Conservation (phyloP, 257 asterid genomes). For the Avicennia marina region DNA sequence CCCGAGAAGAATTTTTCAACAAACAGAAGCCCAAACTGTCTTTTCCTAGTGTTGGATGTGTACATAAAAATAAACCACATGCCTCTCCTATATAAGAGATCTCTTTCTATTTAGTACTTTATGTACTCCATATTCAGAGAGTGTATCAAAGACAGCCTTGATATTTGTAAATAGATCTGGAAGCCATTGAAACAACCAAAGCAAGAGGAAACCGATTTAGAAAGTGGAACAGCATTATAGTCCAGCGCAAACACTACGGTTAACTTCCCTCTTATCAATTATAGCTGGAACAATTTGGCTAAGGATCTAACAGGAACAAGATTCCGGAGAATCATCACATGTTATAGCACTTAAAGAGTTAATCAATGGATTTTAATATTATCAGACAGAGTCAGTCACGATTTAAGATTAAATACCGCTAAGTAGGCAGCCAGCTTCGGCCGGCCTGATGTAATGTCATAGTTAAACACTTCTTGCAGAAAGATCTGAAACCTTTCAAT, state of each 20-base stretch:
- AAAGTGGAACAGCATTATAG: not conserved
- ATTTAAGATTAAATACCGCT: constrained; percentile 25
- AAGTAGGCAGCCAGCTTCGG: constrained; percentile 53
- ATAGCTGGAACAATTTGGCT: not conserved
- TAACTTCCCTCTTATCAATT: too few relatives aligned
- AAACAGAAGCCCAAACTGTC: too few relatives aligned
- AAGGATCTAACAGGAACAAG: too few relatives aligned
- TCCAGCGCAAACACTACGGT: not conserved
- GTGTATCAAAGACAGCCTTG: too few relatives aligned
- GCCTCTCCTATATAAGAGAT: too few relatives aligned
- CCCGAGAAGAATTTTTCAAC: too few relatives aligned
- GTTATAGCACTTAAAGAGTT: not conserved
- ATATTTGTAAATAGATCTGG: too few relatives aligned
- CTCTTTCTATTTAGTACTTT: too few relatives aligned
- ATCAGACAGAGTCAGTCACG: not conserved
- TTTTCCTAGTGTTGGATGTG: not conserved
- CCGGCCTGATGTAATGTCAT: constrained; percentile 54
- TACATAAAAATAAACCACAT: not conserved
- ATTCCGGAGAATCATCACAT: too few relatives aligned
- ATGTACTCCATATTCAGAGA: too few relatives aligned
- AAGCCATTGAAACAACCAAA: too few relatives aligned
- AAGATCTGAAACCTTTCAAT: constrained; percentile 56
- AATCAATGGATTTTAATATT: not conserved
- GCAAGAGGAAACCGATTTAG: too few relatives aligned
- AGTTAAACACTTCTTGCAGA: constrained; percentile 30